Conservation (phyloP, 768 basidiomycete genomes). For the Termitomyces sp. region DNA sequence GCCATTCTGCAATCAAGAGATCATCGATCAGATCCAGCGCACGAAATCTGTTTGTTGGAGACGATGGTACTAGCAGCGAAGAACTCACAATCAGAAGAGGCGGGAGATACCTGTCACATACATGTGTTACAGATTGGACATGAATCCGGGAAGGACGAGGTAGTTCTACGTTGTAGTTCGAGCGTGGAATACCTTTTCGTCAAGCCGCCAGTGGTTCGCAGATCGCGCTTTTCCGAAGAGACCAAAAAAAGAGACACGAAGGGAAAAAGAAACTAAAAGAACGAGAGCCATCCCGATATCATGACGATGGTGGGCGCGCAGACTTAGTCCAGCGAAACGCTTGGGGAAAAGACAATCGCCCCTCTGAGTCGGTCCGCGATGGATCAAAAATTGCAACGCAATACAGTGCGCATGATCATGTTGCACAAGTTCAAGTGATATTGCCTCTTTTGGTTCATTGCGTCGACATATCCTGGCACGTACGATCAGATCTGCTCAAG, state of each 20-base stretch:
- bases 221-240: slow-evolving; percentile 22
- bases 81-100: not conserved
- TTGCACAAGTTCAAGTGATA: not conserved
- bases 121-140: slow-evolving; percentile 54
- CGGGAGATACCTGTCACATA: slow-evolving; percentile 18
- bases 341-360: not conserved
- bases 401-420: not conserved
- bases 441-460: not conserved
- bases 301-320: slow-evolving; percentile 3
- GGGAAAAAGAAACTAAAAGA: slow-evolving; percentile 17
- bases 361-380: not conserved
- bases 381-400: not conserved
- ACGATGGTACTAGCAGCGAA: not conserved
- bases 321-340: not conserved
- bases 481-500: not conserved
- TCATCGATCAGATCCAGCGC: not conserved
- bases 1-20: slow-evolving; percentile 35
- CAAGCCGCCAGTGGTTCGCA: slow-evolving; percentile 4
- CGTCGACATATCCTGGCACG: not conserved
- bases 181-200: not conserved
- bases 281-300: slow-evolving; percentile 24
- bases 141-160: slow-evolving; percentile 56
- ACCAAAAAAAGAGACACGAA: slow-evolving; percentile 16
- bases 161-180: slow-evolving; percentile 22
- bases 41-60: not conserved